phyloP scores from a whole-genome alignment of 495 filamentous ascomycete species.

The Daldinia childiae region DNA sequence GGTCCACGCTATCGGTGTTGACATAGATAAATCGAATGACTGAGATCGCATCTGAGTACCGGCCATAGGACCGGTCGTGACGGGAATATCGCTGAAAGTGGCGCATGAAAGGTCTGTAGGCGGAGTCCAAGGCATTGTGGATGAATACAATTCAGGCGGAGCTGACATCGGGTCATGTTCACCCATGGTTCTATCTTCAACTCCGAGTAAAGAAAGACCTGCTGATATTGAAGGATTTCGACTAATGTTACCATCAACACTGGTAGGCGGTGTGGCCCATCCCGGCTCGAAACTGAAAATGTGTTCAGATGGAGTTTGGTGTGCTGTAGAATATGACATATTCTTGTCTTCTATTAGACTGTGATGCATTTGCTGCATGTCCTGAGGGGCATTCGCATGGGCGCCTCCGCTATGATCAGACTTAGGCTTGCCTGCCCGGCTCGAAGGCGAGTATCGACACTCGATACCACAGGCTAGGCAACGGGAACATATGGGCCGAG shows the following conservation, averaged over 20 bases:
- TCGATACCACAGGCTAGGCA: slow-evolving; percentile 58
- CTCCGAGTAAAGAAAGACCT: slow-evolving; percentile 46
- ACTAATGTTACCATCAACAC: slow-evolving; percentile 49
- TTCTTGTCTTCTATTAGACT: slow-evolving; percentile 43
- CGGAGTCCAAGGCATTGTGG: slow-evolving; percentile 51
- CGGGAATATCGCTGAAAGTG: slow-evolving; percentile 44
- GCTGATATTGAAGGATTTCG: slow-evolving; percentile 50
- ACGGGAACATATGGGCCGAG: slow-evolving; percentile 58
- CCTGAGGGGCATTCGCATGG: slow-evolving; percentile 33
- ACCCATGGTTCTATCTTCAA: slow-evolving; percentile 41
- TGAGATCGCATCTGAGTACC: slow-evolving; percentile 45
- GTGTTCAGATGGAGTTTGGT: slow-evolving; percentile 29
- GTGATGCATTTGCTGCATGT: slow-evolving; percentile 36
- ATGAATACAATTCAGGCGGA: slow-evolving; percentile 46
- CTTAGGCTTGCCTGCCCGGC: slow-evolving; percentile 57
- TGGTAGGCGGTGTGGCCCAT: slow-evolving; percentile 50
- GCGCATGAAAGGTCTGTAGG: slow-evolving; percentile 46
- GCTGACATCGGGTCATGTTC: slow-evolving; percentile 45
- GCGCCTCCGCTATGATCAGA: slow-evolving; percentile 47
- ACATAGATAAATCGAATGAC: slow-evolving; percentile 50
- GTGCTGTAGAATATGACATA: slow-evolving; percentile 41
- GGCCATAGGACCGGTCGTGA: slow-evolving; percentile 35
- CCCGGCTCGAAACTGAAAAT: slow-evolving; percentile 43
- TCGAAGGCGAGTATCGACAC: slow-evolving; percentile 62
- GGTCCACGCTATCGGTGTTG: slow-evolving; percentile 40